Percentiles rank a stretch among this genome's conserved stretches.
These are phyloP conservation scores for Flammula alnicola DNA, from an alignment of 1,284 basidiomycete genomes.

Conservation along the genomic window DNA sequence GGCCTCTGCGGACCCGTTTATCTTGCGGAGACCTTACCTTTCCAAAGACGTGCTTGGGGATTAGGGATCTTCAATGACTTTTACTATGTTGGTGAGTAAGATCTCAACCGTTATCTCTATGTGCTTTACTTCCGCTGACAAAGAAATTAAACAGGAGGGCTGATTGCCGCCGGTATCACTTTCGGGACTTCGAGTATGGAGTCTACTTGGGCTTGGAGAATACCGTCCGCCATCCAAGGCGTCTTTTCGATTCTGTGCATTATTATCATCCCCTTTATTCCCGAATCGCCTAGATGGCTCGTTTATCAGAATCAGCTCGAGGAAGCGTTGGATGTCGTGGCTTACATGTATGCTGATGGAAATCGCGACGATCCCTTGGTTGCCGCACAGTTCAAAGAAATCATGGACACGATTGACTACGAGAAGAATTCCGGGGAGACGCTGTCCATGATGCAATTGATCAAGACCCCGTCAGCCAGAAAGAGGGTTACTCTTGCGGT, in stretches of 20 bases:
- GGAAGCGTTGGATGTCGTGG: constrained; percentile 15
- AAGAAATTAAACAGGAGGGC: constrained; percentile 4
- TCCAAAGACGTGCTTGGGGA: constrained; percentile 19
- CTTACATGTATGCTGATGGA: constrained; percentile 19
- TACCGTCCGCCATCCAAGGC: constrained; percentile 18
- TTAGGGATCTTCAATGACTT: constrained; percentile 21
- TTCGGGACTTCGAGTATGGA: constrained; percentile 15
- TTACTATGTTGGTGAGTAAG: constrained; percentile 19
- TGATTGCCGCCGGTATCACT: constrained; percentile 21
- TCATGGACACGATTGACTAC: constrained; percentile 14
- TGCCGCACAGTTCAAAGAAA: constrained; percentile 17
- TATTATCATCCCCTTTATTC: constrained; percentile 20
- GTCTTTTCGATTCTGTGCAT: constrained; percentile 19
- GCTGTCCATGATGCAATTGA: constrained; percentile 12
- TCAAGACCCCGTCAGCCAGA: constrained; percentile 18
- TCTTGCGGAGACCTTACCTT: constrained; percentile 19
- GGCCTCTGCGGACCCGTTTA: constrained; percentile 20
- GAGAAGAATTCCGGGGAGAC: constrained; percentile 16
- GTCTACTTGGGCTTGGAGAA: constrained; percentile 22
- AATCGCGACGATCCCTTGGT: constrained; percentile 12
- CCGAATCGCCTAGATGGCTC: constrained; percentile 20
- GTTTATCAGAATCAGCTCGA: constrained; percentile 12
- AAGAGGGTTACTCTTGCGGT: constrained; percentile 19
- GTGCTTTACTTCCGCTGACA: too few relatives aligned
- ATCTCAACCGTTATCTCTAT: too few relatives aligned